Evolutionary conservation across 495 filamentous ascomycete genomes (phyloP).

Genomic region (Penicillium canariense): DNA sequence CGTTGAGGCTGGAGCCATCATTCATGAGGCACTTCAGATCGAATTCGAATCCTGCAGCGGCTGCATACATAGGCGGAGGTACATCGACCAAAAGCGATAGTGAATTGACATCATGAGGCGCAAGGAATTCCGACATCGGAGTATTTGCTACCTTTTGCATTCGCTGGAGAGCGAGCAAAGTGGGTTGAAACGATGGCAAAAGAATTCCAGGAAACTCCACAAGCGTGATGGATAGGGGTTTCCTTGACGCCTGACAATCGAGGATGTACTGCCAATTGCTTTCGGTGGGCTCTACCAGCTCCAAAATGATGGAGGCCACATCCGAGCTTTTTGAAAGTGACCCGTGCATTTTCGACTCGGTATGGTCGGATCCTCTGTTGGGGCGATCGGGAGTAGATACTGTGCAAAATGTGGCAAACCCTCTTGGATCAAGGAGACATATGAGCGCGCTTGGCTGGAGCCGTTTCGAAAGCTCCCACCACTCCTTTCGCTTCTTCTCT

Average conservation of each 20-base stretch:
- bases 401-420: neutral
- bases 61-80: too few species aligned
- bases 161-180: neutral
- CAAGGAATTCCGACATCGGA: neutral
- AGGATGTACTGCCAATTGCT: neutral
- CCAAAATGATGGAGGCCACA: too few species aligned
- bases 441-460: neutral
- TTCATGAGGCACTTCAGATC: neutral
- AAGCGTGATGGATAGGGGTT: neutral
- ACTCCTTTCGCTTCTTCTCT: too few species aligned
- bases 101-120: too few species aligned
- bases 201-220: neutral
- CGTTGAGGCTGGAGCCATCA: neutral
- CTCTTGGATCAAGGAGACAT: neutral
- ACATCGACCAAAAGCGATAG: too few species aligned
- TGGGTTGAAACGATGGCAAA: neutral
- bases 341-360: too few species aligned
- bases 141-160: neutral
- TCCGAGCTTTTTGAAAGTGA: too few species aligned
- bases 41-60: neutral
- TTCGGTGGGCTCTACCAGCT: neutral
- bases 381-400: neutral
- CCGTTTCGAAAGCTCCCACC: neutral
- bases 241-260: neutral
- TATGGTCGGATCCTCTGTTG: too few species aligned